Evolutionary conservation across 805 yeast genomes (phyloP).

Genomic region (Babjeviella inositovora): DNA sequence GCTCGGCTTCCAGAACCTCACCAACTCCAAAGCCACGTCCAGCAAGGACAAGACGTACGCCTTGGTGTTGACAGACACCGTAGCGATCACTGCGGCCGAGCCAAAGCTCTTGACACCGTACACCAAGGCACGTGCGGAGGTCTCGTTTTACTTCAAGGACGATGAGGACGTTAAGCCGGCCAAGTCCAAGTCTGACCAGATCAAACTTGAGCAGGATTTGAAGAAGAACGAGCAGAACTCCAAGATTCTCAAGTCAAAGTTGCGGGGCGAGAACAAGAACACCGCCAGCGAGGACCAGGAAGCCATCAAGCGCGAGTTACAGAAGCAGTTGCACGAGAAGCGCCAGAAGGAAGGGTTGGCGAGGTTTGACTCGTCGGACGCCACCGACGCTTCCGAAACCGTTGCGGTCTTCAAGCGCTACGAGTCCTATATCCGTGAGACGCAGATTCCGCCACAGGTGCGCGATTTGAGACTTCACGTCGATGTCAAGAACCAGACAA

Average conservation of each 20-base stretch:
- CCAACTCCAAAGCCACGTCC: constrained; percentile 24
- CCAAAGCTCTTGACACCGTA: constrained; percentile 60
- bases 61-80: constrained; percentile 66
- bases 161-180: constrained; percentile 27
- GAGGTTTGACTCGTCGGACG: constrained; percentile 68
- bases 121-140: constrained; percentile 53
- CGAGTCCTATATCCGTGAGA: constrained; percentile 87
- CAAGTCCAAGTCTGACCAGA: constrained; percentile 20
- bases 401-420: constrained; percentile 76
- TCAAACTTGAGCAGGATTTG: constrained; percentile 12
- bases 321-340: constrained; percentile 67
- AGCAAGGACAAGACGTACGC: constrained; percentile 46
- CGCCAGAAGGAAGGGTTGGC: constrained; percentile 78
- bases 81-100: constrained; percentile 45
- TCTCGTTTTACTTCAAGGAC: constrained; percentile 72
- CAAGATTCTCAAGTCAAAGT: constrained; percentile 61
- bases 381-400: constrained; percentile 39
- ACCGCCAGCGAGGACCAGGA: constrained; percentile 67
- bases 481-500: constrained; percentile 77
- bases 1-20: constrained; percentile 58
- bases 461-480: constrained; percentile 77
- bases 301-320: constrained; percentile 68
- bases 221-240: constrained; percentile 24
- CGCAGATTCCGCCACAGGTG: constrained; percentile 77
- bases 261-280: constrained; percentile 59